These are phyloP conservation scores for Trametes cingulata DNA, from an alignment of 768 basidiomycete genomes.

Conservation along the genomic window DNA sequence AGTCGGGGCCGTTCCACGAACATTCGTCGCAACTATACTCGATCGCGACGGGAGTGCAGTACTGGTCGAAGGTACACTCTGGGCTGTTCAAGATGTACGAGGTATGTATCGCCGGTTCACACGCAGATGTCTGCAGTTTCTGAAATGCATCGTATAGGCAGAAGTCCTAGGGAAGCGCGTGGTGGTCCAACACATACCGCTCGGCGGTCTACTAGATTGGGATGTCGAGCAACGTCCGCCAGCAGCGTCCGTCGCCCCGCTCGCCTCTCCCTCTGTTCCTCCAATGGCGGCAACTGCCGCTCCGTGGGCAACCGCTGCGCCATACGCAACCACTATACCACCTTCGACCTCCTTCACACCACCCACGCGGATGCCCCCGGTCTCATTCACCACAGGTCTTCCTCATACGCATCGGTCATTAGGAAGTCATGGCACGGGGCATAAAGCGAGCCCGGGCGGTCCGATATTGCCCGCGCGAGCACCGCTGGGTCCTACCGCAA, in stretches of 20 bases:
- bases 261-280: not conserved
- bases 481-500: slow-evolving; percentile 28
- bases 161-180: slow-evolving; percentile 93
- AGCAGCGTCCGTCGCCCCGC: not conserved
- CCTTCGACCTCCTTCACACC: not conserved
- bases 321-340: not conserved
- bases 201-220: slow-evolving; percentile 84
- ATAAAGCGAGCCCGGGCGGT: not conserved
- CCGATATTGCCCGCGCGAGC: slow-evolving; percentile 22
- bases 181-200: slow-evolving; percentile 92
- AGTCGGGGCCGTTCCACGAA: slow-evolving; percentile 86
- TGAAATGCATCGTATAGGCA: slow-evolving; percentile 58
- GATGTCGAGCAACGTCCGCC: slow-evolving; percentile 25
- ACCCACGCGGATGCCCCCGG: not conserved
- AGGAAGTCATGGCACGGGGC: not conserved
- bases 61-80: slow-evolving; percentile 87
- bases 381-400: slow-evolving; percentile 2
- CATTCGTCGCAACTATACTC: slow-evolving; percentile 89
- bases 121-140: too few species aligned
- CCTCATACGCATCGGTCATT: not conserved
- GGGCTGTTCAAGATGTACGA: slow-evolving; percentile 97
- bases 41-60: slow-evolving; percentile 85
- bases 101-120: slow-evolving; percentile 48
- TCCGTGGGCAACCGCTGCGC: slow-evolving; percentile 22
- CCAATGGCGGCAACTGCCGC: slow-evolving; percentile 18